Evolutionary conservation across 208 protist genomes (phyloP).

Genomic region (Leishmania tarentolae): DNA sequence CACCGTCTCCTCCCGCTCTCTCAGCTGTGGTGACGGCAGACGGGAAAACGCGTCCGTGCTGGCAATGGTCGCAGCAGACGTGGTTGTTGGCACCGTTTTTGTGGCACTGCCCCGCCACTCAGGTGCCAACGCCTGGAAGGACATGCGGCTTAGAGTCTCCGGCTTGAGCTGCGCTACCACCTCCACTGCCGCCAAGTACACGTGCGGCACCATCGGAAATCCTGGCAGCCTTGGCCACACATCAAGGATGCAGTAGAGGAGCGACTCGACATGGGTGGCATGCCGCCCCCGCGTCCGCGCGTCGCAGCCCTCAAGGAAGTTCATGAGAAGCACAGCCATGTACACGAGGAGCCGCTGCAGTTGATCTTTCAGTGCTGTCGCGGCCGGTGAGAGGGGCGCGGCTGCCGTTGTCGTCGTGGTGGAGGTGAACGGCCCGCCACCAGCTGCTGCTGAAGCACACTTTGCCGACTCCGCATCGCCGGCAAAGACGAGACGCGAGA

Average conservation of each 20-base stretch:
- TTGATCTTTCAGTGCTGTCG: conserved; percentile 20
- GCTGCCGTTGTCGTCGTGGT: conserved; percentile 9
- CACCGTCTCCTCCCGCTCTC: background rate
- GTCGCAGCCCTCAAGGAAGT: conserved; percentile 32
- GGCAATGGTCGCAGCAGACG: background rate
- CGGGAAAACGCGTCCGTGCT: background rate
- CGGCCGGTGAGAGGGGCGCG: conserved; percentile 6
- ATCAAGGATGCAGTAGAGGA: conserved; percentile 46
- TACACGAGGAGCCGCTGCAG: conserved; percentile 36
- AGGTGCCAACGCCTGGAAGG: conserved; percentile 9
- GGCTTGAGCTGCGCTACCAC: conserved; percentile 32
- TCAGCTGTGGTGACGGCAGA: background rate
- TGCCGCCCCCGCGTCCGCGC: conserved; percentile 22
- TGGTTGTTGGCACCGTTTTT: background rate
- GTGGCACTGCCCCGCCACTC: background rate
- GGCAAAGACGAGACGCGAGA: conserved; percentile 29
- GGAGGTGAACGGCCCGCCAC: background rate
- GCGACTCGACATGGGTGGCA: conserved; percentile 25
- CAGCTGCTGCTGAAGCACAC: background rate
- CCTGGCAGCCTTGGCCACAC: conserved; percentile 38
- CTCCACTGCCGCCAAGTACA: conserved; percentile 35
- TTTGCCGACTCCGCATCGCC: conserved; percentile 2
- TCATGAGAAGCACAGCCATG: conserved; percentile 38
- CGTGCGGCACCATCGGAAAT: conserved; percentile 36
- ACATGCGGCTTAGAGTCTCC: conserved; percentile 27